A percentile compares a stretch with the other conserved stretches of the same genome.
phyloP scores from a whole-genome alignment of 73 alveolate genomes.

The Paramecium sonneborni region DNA sequence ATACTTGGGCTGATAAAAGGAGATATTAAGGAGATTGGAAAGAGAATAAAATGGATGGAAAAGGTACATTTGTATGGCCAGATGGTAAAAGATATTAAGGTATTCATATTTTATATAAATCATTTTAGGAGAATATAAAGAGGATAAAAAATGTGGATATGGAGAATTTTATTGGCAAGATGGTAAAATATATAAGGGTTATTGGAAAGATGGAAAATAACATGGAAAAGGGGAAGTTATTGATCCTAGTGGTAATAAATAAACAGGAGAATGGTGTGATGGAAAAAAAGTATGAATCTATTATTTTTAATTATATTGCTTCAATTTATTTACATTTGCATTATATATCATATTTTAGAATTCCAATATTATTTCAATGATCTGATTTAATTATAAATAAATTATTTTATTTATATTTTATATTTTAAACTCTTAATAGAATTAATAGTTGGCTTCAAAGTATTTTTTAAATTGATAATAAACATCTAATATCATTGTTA shows the following conservation, averaged over 20 bases:
- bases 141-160: background rate
- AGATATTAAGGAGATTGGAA: slow-evolving; percentile 74
- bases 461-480: too few species aligned
- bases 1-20: slow-evolving; percentile 73
- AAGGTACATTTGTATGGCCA: slow-evolving; percentile 71
- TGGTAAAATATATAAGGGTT: background rate
- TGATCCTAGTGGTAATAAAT: slow-evolving; percentile 65
- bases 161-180: slow-evolving; percentile 9
- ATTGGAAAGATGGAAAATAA: slow-evolving; percentile 57
- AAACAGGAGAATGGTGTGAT: slow-evolving; percentile 77
- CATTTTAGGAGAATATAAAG: background rate
- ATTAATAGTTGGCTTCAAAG: too few species aligned
- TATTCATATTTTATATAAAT: slow-evolving; percentile 60
- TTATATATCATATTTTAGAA: too few species aligned
- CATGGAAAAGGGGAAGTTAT: slow-evolving; percentile 76
- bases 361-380: too few species aligned
- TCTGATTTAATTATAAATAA: too few species aligned
- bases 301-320: too few species aligned
- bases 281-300: slow-evolving; percentile 71
- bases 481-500: too few species aligned
- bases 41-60: slow-evolving; percentile 73
- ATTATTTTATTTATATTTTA: too few species aligned
- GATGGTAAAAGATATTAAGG: slow-evolving; percentile 74
- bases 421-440: too few species aligned
- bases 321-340: too few species aligned